Base-by-base conservation (phyloP, 179 eudicot species). In the Spergularia azorica region DNA sequence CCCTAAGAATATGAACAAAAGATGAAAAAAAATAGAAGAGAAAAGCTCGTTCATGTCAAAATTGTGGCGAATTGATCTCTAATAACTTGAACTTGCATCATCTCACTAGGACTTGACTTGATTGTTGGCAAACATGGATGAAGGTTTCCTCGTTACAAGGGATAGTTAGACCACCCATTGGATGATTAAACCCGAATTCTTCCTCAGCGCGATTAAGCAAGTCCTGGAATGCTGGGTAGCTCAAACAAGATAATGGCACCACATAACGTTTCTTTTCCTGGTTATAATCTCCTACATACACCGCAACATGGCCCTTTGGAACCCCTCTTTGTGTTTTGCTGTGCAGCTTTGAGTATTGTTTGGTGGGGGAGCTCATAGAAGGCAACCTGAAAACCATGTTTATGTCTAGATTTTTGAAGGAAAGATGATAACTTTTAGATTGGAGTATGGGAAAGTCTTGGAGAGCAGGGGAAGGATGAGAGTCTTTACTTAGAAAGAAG, bases 241-340 rank as follows among this genome's bases (percentile, higher is more conserved):
- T 80, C 62, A 90, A 75, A 78, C 83, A 87, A 2, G 92, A 81
- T 13, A 91, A 81, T 2, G 96, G 96, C n/a, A 91, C 91, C 38
- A 88, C 83, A 85, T 88, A 85, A 62, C 90, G 77, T 71, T 80
- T 88, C 77, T 87, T 67, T 43, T 84, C 83, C 41, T 69, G 61
- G 41, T 76, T n/a, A 14, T 76, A 78, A 12, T 83, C 87, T 38
- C 92, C 96, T 1, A 91, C 89, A 63, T 90, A 90, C 8, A 90
- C 90, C 0, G 85, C 83, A 3, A 82, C 74, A 32, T 82, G 77
- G 11, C 82, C 85, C 71, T 82, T 82, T 41, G 85, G 85, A 18
- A 78, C 85, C 59, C 67, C 83, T 79, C 69, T 63, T 9, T 75
- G 74, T 63, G 64, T 81, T 83, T 83, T 90, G 71, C 84, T 89